phyloP scores from a whole-genome alignment of 2,329 filamentous ascomycete species.

The Alternaria novae-zelandiae region DNA sequence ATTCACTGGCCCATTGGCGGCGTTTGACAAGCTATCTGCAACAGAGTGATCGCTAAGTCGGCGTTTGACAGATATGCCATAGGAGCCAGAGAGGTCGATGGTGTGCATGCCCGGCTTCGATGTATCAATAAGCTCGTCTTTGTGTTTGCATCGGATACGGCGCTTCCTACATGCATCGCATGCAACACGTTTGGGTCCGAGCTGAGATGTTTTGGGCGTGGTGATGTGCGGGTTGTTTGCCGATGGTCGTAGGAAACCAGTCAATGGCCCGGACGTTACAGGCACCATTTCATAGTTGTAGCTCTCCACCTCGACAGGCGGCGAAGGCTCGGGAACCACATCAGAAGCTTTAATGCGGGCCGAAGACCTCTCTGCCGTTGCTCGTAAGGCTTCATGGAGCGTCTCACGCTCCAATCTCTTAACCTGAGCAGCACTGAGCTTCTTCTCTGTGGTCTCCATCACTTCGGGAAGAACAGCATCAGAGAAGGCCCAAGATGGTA shows the following conservation, averaged over 20 bases:
- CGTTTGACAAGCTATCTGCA: slow-evolving; percentile 22
- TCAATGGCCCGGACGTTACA: slow-evolving; percentile 31
- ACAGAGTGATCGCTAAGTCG: slow-evolving; percentile 41
- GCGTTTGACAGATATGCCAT: slow-evolving; percentile 43
- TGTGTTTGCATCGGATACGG: slow-evolving; percentile 68
- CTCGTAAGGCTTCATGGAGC: slow-evolving; percentile 52
- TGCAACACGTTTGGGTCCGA: slow-evolving; percentile 66
- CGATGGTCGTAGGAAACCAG: slow-evolving; percentile 47
- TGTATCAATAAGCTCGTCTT: slow-evolving; percentile 57
- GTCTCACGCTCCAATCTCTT: slow-evolving; percentile 63
- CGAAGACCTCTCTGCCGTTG: slow-evolving; percentile 48
- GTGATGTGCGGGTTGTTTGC: slow-evolving; percentile 49
- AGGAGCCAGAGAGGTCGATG: slow-evolving; percentile 40
- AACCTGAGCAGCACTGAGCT: slow-evolving; percentile 61
- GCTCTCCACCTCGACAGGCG: slow-evolving; percentile 18
- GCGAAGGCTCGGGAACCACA: slow-evolving; percentile 19
- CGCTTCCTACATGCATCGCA: slow-evolving; percentile 69
- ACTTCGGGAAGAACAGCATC: slow-evolving; percentile 59
- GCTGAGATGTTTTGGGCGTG: slow-evolving; percentile 63
- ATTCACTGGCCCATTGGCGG: slow-evolving; percentile 30
- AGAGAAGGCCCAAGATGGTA: slow-evolving; percentile 67
- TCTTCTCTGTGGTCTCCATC: slow-evolving; percentile 54
- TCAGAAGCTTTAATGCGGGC: slow-evolving; percentile 48
- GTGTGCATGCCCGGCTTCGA: slow-evolving; percentile 40
- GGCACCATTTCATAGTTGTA: slow-evolving; percentile 19